These are phyloP conservation scores for Entomortierella parvispora DNA, from an alignment of 192 early-diverging fungal species.

Conservation along the genomic window DNA sequence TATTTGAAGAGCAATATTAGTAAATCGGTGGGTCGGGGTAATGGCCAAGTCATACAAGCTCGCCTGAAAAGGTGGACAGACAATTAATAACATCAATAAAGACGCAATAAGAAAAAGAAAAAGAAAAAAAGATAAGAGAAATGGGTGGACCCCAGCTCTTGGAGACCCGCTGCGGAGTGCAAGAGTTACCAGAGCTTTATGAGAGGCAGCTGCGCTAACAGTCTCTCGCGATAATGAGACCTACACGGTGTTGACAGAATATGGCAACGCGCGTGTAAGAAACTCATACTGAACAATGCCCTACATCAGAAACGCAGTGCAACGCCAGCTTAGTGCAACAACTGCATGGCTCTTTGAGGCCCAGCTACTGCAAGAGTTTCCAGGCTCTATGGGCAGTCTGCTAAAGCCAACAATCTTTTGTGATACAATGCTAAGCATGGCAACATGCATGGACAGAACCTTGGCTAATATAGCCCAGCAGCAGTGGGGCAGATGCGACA, in stretches of 20 bases:
- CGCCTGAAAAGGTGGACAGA: too few species aligned
- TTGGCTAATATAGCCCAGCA: conserved; percentile 16
- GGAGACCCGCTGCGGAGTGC: conserved; percentile 12
- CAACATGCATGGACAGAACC: conserved; percentile 22
- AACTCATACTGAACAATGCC: conserved; percentile 29
- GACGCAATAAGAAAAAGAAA: too few species aligned
- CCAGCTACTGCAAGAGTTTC: conserved; percentile 23
- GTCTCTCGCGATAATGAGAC: conserved; percentile 23
- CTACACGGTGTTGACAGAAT: conserved; percentile 15
- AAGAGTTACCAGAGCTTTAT: conserved; percentile 33
- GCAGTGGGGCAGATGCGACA: conserved; percentile 13
- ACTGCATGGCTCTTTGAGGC: conserved; percentile 27
- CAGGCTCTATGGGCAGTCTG: conserved; percentile 1
- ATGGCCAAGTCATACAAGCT: too few species aligned
- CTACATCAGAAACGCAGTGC: conserved; percentile 23
- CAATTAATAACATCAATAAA: conserved; percentile 17
- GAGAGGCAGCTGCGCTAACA: conserved; percentile 22
- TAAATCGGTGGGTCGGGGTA: too few species aligned
- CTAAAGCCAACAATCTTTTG: conserved; percentile 16
- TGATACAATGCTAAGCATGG: conserved; percentile 21
- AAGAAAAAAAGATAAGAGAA: conserved; percentile 6
- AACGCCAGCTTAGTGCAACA: conserved; percentile 25
- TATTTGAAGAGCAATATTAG: too few species aligned
- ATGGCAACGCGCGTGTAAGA: conserved; percentile 23
- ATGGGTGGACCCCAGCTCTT: conserved; percentile 28